These are phyloP conservation scores for Nakazawaea populi DNA, from an alignment of 805 yeast species.

Conservation along the genomic window DNA sequence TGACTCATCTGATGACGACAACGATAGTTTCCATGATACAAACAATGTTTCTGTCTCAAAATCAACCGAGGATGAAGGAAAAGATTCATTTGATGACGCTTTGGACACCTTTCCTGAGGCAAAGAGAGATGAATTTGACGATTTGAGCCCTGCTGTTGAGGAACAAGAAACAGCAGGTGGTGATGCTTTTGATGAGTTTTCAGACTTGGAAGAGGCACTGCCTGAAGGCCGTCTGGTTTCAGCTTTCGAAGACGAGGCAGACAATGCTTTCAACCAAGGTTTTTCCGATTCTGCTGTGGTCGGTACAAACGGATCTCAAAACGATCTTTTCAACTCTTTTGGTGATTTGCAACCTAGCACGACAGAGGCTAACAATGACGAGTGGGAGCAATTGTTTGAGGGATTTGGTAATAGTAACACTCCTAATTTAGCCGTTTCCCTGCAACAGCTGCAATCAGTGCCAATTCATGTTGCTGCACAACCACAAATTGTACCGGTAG, in stretches of 20 bases:
- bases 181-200: conserved; percentile 25
- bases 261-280: conserved; percentile 30
- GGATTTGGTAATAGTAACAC: conserved; percentile 62
- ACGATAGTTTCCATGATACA: conserved; percentile 35
- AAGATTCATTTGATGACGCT: conserved; percentile 9
- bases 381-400: conserved; percentile 92
- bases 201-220: conserved; percentile 27
- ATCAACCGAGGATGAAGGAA: neutral
- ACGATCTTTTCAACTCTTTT: conserved; percentile 21
- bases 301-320: neutral
- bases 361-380: conserved; percentile 47
- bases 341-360: conserved; percentile 39
- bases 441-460: neutral
- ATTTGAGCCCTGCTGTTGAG: conserved; percentile 10
- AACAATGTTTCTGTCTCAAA: conserved; percentile 1
- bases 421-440: conserved; percentile 10
- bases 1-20: conserved; percentile 36
- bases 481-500: conserved; percentile 4
- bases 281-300: conserved; percentile 8
- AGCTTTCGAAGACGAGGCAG: conserved; percentile 14
- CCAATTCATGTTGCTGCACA: neutral
- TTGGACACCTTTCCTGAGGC: conserved; percentile 2
- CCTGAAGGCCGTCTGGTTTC: neutral
- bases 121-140: conserved; percentile 4
- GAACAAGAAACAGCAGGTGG: conserved; percentile 1